Conservation (phyloP, 306 rosid genomes). For the Quercus wislizeni region DNA sequence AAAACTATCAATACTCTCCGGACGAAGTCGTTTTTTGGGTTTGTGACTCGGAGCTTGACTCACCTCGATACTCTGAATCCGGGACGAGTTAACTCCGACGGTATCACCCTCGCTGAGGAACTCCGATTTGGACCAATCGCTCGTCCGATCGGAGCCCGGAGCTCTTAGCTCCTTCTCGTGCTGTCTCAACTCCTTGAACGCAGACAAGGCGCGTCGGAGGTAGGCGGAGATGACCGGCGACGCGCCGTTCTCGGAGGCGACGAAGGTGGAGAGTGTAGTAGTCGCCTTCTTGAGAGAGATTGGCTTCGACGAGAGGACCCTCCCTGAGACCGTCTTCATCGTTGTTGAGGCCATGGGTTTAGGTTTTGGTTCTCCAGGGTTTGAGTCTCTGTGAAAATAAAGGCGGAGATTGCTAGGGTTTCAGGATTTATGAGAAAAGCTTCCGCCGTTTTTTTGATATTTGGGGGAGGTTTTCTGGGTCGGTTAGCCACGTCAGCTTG, state of each 20-base stretch:
- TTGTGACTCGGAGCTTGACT: not conserved
- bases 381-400: not conserved
- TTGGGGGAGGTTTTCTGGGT: too few relatives aligned
- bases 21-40: not conserved
- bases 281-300: slow-evolving; percentile 48
- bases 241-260: slow-evolving; percentile 35
- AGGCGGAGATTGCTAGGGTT: not conserved
- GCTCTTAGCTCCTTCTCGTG: slow-evolving; percentile 34
- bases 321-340: slow-evolving; percentile 38
- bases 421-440: not conserved
- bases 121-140: slow-evolving; percentile 3
- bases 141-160: slow-evolving; percentile 6
- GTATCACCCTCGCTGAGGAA: not conserved
- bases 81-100: too few relatives aligned
- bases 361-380: not conserved
- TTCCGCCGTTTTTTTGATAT: too few relatives aligned
- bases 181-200: slow-evolving; percentile 51
- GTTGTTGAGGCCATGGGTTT: slow-evolving; percentile 7
- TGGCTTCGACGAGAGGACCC: slow-evolving; percentile 36
- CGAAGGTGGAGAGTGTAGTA: slow-evolving; percentile 31
- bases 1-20: not conserved
- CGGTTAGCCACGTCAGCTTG: too few relatives aligned
- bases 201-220: slow-evolving; percentile 42
- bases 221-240: slow-evolving; percentile 29
- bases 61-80: too few relatives aligned